Base-by-base conservation (phyloP, 2,329 filamentous ascomycete species). In the Sporothrix brasiliensis region DNA sequence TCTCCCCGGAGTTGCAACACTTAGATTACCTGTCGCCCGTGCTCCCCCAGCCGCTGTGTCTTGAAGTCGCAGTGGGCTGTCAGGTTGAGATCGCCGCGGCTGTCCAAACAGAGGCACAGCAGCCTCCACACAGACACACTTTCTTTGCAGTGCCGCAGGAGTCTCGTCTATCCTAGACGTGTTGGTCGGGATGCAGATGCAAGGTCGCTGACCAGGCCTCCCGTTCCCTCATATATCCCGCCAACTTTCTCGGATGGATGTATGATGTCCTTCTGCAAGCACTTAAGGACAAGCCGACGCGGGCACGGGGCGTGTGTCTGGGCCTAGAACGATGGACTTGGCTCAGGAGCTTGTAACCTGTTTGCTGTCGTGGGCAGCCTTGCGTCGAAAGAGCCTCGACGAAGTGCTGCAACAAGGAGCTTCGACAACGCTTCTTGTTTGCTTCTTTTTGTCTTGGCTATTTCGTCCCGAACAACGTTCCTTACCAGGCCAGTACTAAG, bases 111-210 rank as follows among this genome's bases (percentile, higher is more conserved):
- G 24, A 21, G 24, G 60, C 60, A 65, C 44, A 65, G 61, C 24
- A 65, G 61, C 44, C 61, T 44, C 44, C 61, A 65, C 61, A 65
- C 44, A 65, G 61, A 65, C 61, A n/a, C 44, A 14, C 30, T 21
- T 21, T 19, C 39, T 39, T 39, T 16, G 10, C 34, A 34, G 54
- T 21, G 53, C 13, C 11, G 34, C 34, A 44, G 13, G 2, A 44
- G 41, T 9, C 41, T n/a, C 7, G 30, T 21, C 10, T 61, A 47
- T 61, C 21, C 58, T 61, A 47, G 10, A 61, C 58, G 47, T 16
- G 39, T 16, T 24, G 21, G 39, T 16, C 1, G 58, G 10, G 11
- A 13, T 44, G 16, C 39, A 61, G 54, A 61, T 44, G 19, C 56
- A 44, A 34, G 34, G 34, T 44, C 19, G 24, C n/a, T 44, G 56